Conservation (phyloP, 2,329 filamentous ascomycete species). For the Pseudogymnoascus sp. region DNA sequence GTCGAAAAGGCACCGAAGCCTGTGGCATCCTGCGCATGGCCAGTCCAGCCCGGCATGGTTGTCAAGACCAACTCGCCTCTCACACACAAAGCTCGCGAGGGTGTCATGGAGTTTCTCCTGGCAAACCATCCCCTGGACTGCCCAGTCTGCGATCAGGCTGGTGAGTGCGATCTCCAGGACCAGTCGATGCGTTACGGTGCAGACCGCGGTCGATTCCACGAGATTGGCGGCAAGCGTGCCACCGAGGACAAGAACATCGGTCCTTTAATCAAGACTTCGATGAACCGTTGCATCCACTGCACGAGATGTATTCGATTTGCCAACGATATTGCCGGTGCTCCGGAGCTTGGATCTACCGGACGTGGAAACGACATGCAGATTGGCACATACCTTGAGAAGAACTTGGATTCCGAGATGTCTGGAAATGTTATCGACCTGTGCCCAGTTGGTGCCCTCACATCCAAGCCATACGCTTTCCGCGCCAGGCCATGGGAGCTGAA, state of each 20-base stretch:
- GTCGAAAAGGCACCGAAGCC: constrained; percentile 95
- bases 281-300: constrained; percentile 99
- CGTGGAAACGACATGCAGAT: constrained; percentile 97
- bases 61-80: constrained; percentile 97
- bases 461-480: constrained; percentile 96
- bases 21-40: constrained; percentile 97
- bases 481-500: constrained; percentile 95
- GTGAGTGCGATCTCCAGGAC: constrained; percentile 97
- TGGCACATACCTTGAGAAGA: constrained; percentile 92
- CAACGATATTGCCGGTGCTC: constrained; percentile 92
- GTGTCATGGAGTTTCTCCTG: constrained; percentile 97
- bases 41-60: constrained; percentile 96
- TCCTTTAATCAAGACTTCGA: constrained; percentile 95
- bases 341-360: constrained; percentile 87
- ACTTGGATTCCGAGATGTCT: constrained; percentile 87
- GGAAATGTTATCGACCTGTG: constrained; percentile 97
- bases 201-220: constrained; percentile 94
- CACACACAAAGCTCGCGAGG: constrained; percentile 94
- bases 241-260: constrained; percentile 99
- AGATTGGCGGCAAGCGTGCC: constrained; percentile 88
- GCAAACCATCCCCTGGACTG: constrained; percentile 95
- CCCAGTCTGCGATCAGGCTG: constrained; percentile 96
- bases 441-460: constrained; percentile 91
- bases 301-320: constrained; percentile 95
- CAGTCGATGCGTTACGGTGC: constrained; percentile 98